Percentiles rank a stretch among this genome's conserved stretches.
phyloP scores from a whole-genome alignment of 495 filamentous ascomycete species.

The Pyrenula aspistea region DNA sequence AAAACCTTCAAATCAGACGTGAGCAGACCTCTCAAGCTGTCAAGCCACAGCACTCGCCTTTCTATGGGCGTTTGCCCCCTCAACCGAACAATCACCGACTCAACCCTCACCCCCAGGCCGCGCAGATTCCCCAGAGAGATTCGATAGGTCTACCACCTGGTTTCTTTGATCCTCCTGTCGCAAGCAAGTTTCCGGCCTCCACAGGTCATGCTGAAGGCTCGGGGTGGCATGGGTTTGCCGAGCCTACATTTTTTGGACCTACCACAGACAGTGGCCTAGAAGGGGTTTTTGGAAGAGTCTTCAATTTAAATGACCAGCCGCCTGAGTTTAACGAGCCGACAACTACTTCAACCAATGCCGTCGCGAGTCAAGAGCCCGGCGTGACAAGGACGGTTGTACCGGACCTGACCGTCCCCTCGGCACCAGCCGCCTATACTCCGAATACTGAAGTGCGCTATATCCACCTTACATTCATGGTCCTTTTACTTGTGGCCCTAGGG shows the following conservation, averaged over 20 bases:
- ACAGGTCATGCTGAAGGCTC: background rate
- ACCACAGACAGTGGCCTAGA: background rate
- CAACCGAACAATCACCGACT: background rate
- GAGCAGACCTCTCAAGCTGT: background rate
- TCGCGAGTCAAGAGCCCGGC: background rate
- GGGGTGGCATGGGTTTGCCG: background rate
- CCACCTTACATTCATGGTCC: background rate
- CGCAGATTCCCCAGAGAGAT: background rate
- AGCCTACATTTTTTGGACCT: background rate
- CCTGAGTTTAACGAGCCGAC: background rate
- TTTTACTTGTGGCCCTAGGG: background rate
- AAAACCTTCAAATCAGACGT: background rate
- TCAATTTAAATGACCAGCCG: background rate
- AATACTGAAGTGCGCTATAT: background rate
- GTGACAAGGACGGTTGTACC: background rate
- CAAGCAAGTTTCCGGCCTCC: background rate
- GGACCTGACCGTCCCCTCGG: background rate
- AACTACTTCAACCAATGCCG: background rate
- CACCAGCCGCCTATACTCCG: background rate
- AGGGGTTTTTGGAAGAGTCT: background rate
- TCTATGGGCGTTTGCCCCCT: background rate
- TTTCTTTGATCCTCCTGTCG: background rate
- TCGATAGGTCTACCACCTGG: background rate
- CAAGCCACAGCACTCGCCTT: background rate
- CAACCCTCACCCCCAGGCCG: background rate